phyloP scores from a whole-genome alignment of 352 stramenopile genomes.

The Phytophthora rubi region DNA sequence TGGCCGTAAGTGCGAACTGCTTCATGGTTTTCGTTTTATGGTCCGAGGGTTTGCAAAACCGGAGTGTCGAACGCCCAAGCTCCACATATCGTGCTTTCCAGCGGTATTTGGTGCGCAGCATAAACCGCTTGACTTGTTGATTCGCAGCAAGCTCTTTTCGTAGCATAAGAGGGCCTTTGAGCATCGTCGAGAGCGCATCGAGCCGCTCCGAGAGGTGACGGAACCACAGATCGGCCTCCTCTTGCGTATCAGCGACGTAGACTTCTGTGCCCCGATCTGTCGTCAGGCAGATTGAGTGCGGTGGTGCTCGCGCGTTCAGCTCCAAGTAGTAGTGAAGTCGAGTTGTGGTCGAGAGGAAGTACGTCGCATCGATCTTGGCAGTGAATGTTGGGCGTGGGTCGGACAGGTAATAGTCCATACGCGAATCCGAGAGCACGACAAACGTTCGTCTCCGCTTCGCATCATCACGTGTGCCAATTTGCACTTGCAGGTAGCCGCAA shows the following conservation, averaged over 20 bases:
- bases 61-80: slow-evolving; percentile 59
- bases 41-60: slow-evolving; percentile 54
- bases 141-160: slow-evolving; percentile 55
- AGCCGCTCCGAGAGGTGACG: slow-evolving; percentile 57
- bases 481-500: slow-evolving; percentile 70
- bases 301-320: slow-evolving; percentile 61
- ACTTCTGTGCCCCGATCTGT: slow-evolving; percentile 67
- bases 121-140: slow-evolving; percentile 59
- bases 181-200: slow-evolving; percentile 55
- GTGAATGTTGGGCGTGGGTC: slow-evolving; percentile 73
- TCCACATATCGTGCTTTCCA: slow-evolving; percentile 66
- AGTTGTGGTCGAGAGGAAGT: slow-evolving; percentile 49
- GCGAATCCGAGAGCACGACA: slow-evolving; percentile 76
- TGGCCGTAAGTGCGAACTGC: slow-evolving; percentile 65
- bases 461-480: slow-evolving; percentile 53
- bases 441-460: slow-evolving; percentile 69
- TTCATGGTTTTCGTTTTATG: slow-evolving; percentile 64
- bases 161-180: slow-evolving; percentile 55
- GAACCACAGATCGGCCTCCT: slow-evolving; percentile 58
- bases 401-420: slow-evolving; percentile 71
- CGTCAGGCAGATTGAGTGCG: slow-evolving; percentile 67
- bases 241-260: slow-evolving; percentile 59
- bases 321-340: slow-evolving; percentile 67
- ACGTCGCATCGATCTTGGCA: slow-evolving; percentile 62
- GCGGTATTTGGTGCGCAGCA: slow-evolving; percentile 73